These are phyloP conservation scores for Saccharum hybrid DNA, from an alignment of 202 grass and related monocot species.

Conservation along the genomic window DNA sequence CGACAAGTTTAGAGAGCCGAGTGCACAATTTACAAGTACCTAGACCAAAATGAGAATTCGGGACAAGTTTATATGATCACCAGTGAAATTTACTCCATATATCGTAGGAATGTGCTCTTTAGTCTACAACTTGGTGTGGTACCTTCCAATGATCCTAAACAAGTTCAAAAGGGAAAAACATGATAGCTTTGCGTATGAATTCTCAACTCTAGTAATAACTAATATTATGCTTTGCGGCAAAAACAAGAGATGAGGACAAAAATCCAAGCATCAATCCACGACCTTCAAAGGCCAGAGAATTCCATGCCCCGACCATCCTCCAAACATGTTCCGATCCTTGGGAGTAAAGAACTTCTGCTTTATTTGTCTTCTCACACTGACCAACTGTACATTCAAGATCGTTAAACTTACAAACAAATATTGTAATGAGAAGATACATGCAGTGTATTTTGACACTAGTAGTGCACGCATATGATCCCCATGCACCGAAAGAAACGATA, in stretches of 20 bases:
- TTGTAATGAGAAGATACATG: conserved; percentile 6
- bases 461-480: conserved; percentile 39
- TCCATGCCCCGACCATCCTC: background rate
- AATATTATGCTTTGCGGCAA: background rate
- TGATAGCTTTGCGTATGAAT: background rate
- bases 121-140: background rate
- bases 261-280: background rate
- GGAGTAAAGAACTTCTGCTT: background rate
- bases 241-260: background rate
- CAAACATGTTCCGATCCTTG: conserved; percentile 31
- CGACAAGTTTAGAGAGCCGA: no score
- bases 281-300: background rate
- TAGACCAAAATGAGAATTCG: no score
- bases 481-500: conserved; percentile 53
- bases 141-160: background rate
- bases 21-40: no score
- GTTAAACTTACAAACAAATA: background rate
- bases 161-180: background rate
- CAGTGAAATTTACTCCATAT: no score
- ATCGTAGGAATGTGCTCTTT: background rate
- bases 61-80: no score
- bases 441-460: conserved; percentile 44
- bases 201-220: background rate
- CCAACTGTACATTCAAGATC: background rate
- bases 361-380: background rate